phyloP scores from a whole-genome alignment of 2,329 filamentous ascomycete species.

The Xenosphaeropsis pyriputrescens region DNA sequence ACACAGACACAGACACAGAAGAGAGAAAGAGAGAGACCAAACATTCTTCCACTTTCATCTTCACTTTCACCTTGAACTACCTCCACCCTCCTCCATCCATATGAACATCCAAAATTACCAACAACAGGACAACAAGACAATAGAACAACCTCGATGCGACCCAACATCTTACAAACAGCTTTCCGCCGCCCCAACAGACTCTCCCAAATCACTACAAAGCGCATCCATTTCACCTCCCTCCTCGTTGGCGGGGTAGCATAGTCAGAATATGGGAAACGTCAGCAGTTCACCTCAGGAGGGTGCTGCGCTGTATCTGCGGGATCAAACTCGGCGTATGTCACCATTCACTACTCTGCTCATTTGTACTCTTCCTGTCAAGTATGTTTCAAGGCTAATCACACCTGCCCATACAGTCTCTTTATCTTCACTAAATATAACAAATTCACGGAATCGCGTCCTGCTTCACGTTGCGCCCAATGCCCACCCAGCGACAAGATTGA shows the following conservation, averaged over 20 bases:
- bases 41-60: too few species aligned
- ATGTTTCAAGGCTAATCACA: too few species aligned
- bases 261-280: conserved; percentile 71
- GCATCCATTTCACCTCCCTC: neutral
- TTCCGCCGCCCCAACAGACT: too few species aligned
- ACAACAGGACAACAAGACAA: too few species aligned
- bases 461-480: conserved; percentile 72
- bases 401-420: conserved; percentile 58
- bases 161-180: too few species aligned
- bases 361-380: conserved; percentile 1
- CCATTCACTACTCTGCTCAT: conserved; percentile 5
- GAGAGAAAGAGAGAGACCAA: too few species aligned
- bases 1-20: too few species aligned
- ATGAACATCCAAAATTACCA: too few species aligned
- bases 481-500: conserved; percentile 70
- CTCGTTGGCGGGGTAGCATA: conserved; percentile 15
- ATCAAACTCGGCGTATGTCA: conserved; percentile 75
- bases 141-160: too few species aligned
- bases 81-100: too few species aligned
- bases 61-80: too few species aligned
- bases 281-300: conserved; percentile 80
- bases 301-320: conserved; percentile 66
- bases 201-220: too few species aligned
- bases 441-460: conserved; percentile 61
- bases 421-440: conserved; percentile 69